These are phyloP conservation scores for Carex littledalei DNA, from an alignment of 176 grass and related monocot genomes.

Conservation along the genomic window DNA sequence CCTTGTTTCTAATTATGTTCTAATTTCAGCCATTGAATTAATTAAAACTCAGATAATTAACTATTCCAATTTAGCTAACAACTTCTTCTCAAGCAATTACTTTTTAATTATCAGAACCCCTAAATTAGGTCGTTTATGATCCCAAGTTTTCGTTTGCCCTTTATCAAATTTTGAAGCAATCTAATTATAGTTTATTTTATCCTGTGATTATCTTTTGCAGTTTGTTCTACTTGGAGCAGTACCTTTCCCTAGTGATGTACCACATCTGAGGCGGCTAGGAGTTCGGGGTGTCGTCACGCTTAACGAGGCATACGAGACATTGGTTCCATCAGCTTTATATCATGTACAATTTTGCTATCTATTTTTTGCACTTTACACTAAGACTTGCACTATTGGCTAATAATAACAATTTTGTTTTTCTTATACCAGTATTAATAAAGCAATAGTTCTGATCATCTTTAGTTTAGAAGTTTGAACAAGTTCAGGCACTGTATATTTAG, in stretches of 20 bases:
- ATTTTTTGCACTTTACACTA: not conserved
- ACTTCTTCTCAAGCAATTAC: not conserved
- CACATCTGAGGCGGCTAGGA: conserved; percentile 65
- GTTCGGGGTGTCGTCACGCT: conserved; percentile 78
- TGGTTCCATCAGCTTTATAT: conserved; percentile 80
- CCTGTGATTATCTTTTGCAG: conserved; percentile 23
- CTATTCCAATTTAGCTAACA: not conserved
- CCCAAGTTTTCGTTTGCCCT: not conserved
- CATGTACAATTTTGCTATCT: conserved; percentile 37
- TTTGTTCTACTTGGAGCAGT: conserved; percentile 85
- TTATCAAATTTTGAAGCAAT: not conserved
- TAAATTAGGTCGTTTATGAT: not conserved
- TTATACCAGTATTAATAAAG: not conserved
- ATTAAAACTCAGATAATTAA: not conserved
- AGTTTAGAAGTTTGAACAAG: not conserved
- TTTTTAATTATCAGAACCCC: not conserved
- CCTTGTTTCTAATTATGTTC: not conserved
- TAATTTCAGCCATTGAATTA: not conserved
- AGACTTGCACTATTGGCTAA: not conserved
- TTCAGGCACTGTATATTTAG: not conserved
- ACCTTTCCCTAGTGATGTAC: conserved; percentile 89
- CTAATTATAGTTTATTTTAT: not conserved
- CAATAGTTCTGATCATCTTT: conserved; percentile 8
- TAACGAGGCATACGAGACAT: conserved; percentile 88
- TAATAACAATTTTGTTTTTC: not conserved